Percentiles rank a stretch among this genome's conserved stretches.
These are phyloP conservation scores for Candida yuanshanica DNA, from an alignment of 805 yeast species.

Conservation along the genomic window DNA sequence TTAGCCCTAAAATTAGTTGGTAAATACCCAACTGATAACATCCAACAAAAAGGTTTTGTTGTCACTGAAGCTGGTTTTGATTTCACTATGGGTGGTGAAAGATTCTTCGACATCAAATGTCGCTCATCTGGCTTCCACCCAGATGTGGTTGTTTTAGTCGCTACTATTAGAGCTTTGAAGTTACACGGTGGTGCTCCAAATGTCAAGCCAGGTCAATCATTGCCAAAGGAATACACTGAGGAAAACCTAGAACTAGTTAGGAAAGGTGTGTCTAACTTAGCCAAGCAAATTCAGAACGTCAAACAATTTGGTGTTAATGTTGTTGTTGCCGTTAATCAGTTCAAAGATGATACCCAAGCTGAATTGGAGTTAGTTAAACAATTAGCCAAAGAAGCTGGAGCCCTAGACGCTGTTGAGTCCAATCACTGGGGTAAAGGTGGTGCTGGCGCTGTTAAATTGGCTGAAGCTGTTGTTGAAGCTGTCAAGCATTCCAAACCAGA, in stretches of 20 bases:
- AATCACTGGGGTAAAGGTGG: slow-evolving; percentile 91
- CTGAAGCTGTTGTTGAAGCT: slow-evolving; percentile 62
- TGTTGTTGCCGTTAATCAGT: slow-evolving; percentile 76
- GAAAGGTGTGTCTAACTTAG: slow-evolving; percentile 69
- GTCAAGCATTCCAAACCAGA: slow-evolving; percentile 39
- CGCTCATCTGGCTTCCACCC: slow-evolving; percentile 77
- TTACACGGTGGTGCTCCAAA: slow-evolving; percentile 89
- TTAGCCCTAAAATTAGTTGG: slow-evolving; percentile 90
- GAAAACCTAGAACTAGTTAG: slow-evolving; percentile 67
- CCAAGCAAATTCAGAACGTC: slow-evolving; percentile 72
- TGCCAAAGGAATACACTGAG: slow-evolving; percentile 65
- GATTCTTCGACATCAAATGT: slow-evolving; percentile 78
- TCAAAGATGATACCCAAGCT: slow-evolving; percentile 63
- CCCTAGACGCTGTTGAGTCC: slow-evolving; percentile 69
- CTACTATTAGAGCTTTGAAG: slow-evolving; percentile 79
- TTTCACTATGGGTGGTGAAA: slow-evolving; percentile 98
- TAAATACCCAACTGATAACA: slow-evolving; percentile 32
- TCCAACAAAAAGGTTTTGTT: slow-evolving; percentile 68
- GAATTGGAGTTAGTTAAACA: slow-evolving; percentile 66
- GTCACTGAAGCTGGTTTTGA: slow-evolving; percentile 98
- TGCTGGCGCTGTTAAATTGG: slow-evolving; percentile 69
- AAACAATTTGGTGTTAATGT: slow-evolving; percentile 70
- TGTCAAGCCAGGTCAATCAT: slow-evolving; percentile 77
- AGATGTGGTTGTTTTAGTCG: slow-evolving; percentile 74
- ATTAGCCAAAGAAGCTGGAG: slow-evolving; percentile 72